Evolutionary conservation across 2,329 filamentous ascomycete species (phyloP), one percentile per base, ranked within the genome.

Genomic region (Fusarium beomiforme): DNA sequence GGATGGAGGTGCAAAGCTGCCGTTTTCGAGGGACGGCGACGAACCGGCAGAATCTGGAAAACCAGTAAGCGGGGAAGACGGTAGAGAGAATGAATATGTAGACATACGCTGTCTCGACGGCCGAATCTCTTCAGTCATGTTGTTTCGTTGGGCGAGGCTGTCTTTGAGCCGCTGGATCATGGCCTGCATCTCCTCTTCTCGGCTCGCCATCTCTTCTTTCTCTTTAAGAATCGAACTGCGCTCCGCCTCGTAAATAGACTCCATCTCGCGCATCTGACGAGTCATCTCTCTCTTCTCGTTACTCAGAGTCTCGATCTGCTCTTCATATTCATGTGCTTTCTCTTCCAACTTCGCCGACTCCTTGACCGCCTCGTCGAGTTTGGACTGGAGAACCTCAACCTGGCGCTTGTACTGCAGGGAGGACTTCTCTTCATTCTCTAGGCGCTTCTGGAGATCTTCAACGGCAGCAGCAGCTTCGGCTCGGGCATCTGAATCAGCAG

Each of bases 141-240:
- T 80, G 75, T 91, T 91, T 79, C 92, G 90, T 82, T 95, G 92
- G 55, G 93, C 91, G 75, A 98, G 85, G 53, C 90, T 92, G 79
- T 98, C 95, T 85, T 98, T 98, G 75, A 99, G 85, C 59, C 95
- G 88, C 83, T 97, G 94, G 77, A 98, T 96, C 59, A 95, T 92
- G 63, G 89, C 86, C 81, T 97, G 93, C 88, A 98, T 91, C 80
- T 97, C 94, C 78, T 97, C 94, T 79, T 98, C 94, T 62, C 91
- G 88, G 74, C 91, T 92, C 59, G 88, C 86, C 81, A 95, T 92
- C 75, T 97, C 93, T 72, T 98, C 95, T 83, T 97, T 96, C 81
- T 98, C 95, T 82, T 95, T 94, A 78, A 93, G 90, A 83, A 95
- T 92, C 59, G 93, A 90, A 77, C 91, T 93, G 70, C 94, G 90